Percentiles rank a stretch among this genome's conserved stretches.
phyloP scores from a whole-genome alignment of 495 filamentous ascomycete species.

The Pseudomonodictys pantanalensis region DNA sequence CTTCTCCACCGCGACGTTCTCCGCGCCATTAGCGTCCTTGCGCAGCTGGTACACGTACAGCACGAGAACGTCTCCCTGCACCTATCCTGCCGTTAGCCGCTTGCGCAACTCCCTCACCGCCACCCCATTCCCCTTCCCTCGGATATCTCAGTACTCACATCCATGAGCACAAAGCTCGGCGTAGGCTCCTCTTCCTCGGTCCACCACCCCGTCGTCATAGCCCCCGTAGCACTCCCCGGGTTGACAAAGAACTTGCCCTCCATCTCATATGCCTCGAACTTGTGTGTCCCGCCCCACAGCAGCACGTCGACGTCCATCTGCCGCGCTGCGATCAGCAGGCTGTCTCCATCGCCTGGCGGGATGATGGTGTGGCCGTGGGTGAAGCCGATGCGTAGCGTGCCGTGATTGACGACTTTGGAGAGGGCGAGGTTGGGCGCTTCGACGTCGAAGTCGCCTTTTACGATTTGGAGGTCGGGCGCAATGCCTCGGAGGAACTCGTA shows the following conservation, averaged over 20 bases:
- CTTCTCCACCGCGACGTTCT: conserved; percentile 95
- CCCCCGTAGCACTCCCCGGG: conserved; percentile 90
- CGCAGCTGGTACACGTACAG: conserved; percentile 96
- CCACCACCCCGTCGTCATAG: conserved; percentile 70
- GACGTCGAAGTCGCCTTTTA: conserved; percentile 90
- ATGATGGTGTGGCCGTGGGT: conserved; percentile 96
- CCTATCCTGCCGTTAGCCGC: conserved; percentile 50
- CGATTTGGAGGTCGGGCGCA: conserved; percentile 91
- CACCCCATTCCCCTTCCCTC: neutral
- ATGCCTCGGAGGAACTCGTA: conserved; percentile 92
- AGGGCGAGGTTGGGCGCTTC: conserved; percentile 87
- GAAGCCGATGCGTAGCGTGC: conserved; percentile 89
- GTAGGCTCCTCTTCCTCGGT: conserved; percentile 74
- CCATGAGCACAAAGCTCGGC: conserved; percentile 98
- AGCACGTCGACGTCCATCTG: conserved; percentile 96
- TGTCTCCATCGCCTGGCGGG: conserved; percentile 84
- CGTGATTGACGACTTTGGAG: conserved; percentile 92
- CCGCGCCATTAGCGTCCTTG: conserved; percentile 80
- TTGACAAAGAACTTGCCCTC: conserved; percentile 99
- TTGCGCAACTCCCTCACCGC: neutral
- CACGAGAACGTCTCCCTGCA: conserved; percentile 95
- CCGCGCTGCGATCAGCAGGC: conserved; percentile 86
- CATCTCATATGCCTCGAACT: conserved; percentile 97
- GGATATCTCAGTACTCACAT: conserved; percentile 54
- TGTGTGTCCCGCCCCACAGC: conserved; percentile 95